Base-by-base conservation (phyloP, 1,139 yeast genomes). In the Chernovozyma sophiae-reginae region DNA sequence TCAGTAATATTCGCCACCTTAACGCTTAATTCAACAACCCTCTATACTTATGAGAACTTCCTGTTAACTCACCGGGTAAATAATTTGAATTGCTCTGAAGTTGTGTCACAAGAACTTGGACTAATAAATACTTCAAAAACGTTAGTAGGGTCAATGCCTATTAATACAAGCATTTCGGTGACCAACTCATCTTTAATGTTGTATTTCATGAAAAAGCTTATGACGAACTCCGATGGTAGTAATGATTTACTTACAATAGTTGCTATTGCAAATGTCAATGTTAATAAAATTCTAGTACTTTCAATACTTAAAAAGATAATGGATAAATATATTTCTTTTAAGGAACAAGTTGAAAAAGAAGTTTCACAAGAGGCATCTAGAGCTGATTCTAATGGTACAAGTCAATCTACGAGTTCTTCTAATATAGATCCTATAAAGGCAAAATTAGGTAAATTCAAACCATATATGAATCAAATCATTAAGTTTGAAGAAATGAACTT, bases 61-160 rank as follows among this genome's bases (percentile, higher is more conserved):
- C 63, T 59, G 35, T 54, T 75, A 27, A 60, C 62, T 2, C 68
- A 67, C 33, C 47, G 55, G 12, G 46, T 68, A 19, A 58, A 63
- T 34, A 66, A 66, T 42, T 55, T 74, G 37, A 76, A 74, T 47
- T 75, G 79, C 46, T 66, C 75, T 2, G 81, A 76, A 46, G 56
- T 74, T 4, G 62, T 76, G 3, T 71, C 79, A n/a, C 77, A 71
- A 48, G 80, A 75, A 42, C 52, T 77, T 33, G 81, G 81, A 2
- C 56, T 68, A 19, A 72, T 77, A 31, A 75, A 76, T 51, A 62
- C 77, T 2, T 61, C 72, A 24, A 67, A 58, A 42, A 68, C 74
- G 1, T 56, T 71, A 25, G 62, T 70, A 14, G 77, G 77, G 2
- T 63, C 69, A 22, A 62, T 70, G 10, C 68, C 71, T 2, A 55